Base-by-base conservation (phyloP, 495 filamentous ascomycete species). In the Aspergillus funiculosus region DNA sequence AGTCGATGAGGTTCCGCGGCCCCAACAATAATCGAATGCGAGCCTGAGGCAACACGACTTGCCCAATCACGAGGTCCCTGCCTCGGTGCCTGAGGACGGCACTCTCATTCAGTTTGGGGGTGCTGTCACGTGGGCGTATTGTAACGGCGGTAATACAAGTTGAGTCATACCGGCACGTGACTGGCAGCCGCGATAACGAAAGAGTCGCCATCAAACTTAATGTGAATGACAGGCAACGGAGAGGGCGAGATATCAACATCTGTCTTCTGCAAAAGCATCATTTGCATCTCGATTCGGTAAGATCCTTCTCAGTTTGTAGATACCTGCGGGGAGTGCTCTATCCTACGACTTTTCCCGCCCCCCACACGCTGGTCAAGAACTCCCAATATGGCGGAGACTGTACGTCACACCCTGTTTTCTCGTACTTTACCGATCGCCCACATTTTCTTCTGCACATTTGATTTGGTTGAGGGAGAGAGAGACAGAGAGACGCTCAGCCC, bases 321-420 rank as follows among this genome's bases (percentile, higher is more conserved):
- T 19, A 25, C 22, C 10, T 32, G 22, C 20, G 29, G 24, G 17
- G 32, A 36, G n/a, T 15, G 25, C 36, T 24, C 21, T 8, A 20
- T 27, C 24, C 14, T 20, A 34, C 19, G 25, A 14, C 32, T 24
- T 21, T 25, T 21, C 7, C 35, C 32, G 20, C 25, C 22, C 20
- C 21, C 22, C 19, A 21, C 19, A 24, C 7, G 3, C 6, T 17
- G 30, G 15, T 39, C 25, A 46, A 28, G 20, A 25, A 34, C 34
- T 49, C 42, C 43, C 43, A 66, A 47, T 40, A 68, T 69, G 63
- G 65, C 64, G 56, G 62, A 74, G 55, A 59, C 67, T 61, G 79
- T 80, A 79, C 69, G 76, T 79, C 68, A 61, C 57, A 66, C 50
- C 57, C 60, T 59, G 60, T 51, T 62, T 59, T 60, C 60, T 56